Evolutionary conservation across 495 filamentous ascomycete species (phyloP).

Genomic region (Bacidia gigantensis): DNA sequence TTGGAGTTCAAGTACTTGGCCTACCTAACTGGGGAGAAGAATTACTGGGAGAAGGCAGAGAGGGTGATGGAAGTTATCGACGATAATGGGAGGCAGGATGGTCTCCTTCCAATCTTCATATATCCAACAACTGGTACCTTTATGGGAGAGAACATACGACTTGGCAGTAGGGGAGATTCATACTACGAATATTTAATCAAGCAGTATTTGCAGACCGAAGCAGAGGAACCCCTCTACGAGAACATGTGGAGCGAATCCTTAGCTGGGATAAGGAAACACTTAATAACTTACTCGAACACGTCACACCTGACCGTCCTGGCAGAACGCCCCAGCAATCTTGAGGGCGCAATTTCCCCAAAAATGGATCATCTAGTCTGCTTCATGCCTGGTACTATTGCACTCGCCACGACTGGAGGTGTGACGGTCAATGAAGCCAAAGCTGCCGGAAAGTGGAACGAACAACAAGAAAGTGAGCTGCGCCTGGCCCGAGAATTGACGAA

Average conservation of each 20-base stretch:
- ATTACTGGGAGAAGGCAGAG: slow-evolving; percentile 83
- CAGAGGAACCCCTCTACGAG: slow-evolving; percentile 72
- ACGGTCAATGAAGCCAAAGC: slow-evolving; percentile 61
- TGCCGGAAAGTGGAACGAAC: slow-evolving; percentile 52
- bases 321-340: slow-evolving; percentile 67
- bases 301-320: slow-evolving; percentile 72
- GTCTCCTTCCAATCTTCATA: slow-evolving; percentile 83
- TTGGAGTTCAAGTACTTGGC: slow-evolving; percentile 96
- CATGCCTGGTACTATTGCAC: slow-evolving; percentile 88
- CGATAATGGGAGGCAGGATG: slow-evolving; percentile 59
- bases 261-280: slow-evolving; percentile 73
- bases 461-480: slow-evolving; percentile 74
- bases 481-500: slow-evolving; percentile 84
- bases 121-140: slow-evolving; percentile 68
- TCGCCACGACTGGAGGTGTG: slow-evolving; percentile 69
- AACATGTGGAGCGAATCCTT: slow-evolving; percentile 89
- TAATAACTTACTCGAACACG: slow-evolving; percentile 73
- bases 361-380: slow-evolving; percentile 99
- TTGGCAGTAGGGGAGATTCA: slow-evolving; percentile 87
- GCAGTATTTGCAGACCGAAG: slow-evolving; percentile 51
- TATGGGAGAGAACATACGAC: slow-evolving; percentile 67
- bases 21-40: slow-evolving; percentile 80
- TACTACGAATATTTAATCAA: slow-evolving; percentile 55
- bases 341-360: slow-evolving; percentile 54
- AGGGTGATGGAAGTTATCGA: slow-evolving; percentile 85